Base-by-base conservation (phyloP, 495 filamentous ascomycete species). In the Beverwykella pulmonaria region DNA sequence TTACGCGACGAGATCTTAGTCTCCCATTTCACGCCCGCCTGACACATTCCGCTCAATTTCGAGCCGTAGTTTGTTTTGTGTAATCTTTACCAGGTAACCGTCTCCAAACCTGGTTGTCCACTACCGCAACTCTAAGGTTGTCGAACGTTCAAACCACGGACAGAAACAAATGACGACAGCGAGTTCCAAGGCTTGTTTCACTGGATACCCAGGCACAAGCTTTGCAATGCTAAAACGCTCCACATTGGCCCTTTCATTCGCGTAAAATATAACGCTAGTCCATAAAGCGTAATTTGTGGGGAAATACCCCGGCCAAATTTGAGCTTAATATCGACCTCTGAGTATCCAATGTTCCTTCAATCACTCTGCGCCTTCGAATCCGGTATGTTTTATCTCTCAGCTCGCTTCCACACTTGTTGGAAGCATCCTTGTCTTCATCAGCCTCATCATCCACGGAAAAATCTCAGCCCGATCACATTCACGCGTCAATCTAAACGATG, bases 261-360 rank as follows among this genome's bases (percentile, higher is more conserved):
- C 19, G 17, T 20, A 19, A 29, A 14, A 44, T n/a, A 44, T 44
- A n/a, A 44, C 32, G 26, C 52, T 54, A 54, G 52, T 30, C 3
- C 52, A 4, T 4, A 54, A 54, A 4, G 17, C 8, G 52, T 25
- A 54, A 54, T 54, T 54, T 54, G 52, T 32, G 26, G 52, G 26
- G 19, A 25, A 52, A 23, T 26, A 25, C 32, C 8, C 23, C 27
- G 3, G 39, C 27, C 26, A 32, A 23, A 23, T 52, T 17, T 26
- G 17, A 54, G 52, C 23, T 54, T 54, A 54, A 54, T 54, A 6
- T 54, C 27, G 29, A 54, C 52, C 26, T 29, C 23, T 12, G 1
- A 5, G 2, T 2, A 15, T 54, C 27, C 17, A 20, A 1, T 7
- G 12, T 54, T 32, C 52, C 48, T 52, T 29, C 17, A 2, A 29